A percentile compares a stretch with the other conserved stretches of the same genome.
phyloP scores from a whole-genome alignment of 1,284 basidiomycete species.

The Waitea zeae region DNA sequence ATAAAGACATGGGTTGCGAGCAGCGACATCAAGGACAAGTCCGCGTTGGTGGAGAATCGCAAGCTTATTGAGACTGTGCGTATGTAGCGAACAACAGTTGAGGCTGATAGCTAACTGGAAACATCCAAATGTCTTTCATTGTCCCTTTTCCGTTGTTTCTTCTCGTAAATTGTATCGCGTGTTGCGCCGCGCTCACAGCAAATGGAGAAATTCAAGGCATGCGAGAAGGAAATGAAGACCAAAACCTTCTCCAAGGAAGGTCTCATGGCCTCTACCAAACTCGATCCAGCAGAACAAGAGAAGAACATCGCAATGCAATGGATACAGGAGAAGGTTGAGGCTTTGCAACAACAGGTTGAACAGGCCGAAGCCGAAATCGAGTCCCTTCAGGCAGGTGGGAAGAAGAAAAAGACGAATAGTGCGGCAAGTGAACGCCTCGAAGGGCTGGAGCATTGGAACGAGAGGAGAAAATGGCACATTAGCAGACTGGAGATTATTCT shows the following conservation, averaged over 20 bases:
- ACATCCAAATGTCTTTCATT: not conserved
- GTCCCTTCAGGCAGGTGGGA: conserved; percentile 53
- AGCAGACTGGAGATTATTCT: conserved; percentile 86
- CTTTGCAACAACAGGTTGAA: conserved; percentile 88
- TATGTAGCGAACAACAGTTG: no score
- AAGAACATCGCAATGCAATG: conserved; percentile 83
- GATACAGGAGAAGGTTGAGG: conserved; percentile 81
- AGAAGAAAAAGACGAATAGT: conserved; percentile 81
- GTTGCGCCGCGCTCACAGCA: conserved; percentile 40
- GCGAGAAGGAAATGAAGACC: conserved; percentile 99
- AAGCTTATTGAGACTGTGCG: conserved; percentile 94
- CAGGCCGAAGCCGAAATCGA: conserved; percentile 93
- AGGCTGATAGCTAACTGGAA: not conserved
- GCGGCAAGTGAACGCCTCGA: conserved; percentile 58
- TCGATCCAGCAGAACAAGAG: conserved; percentile 95
- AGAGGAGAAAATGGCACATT: conserved; percentile 93
- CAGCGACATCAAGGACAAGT: conserved; percentile 99
- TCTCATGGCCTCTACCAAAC: conserved; percentile 82
- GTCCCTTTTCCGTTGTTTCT: conserved; percentile 6
- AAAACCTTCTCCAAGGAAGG: conserved; percentile 99
- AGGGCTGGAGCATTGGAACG: conserved; percentile 81
- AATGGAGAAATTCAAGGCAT: conserved; percentile 99
- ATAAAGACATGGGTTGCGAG: conserved; percentile 98
- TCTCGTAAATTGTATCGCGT: conserved; percentile 5
- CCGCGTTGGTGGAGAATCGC: conserved; percentile 80